Evolutionary conservation across 306 rosid genomes (phyloP).

Genomic region (Phaseolus lunatus): DNA sequence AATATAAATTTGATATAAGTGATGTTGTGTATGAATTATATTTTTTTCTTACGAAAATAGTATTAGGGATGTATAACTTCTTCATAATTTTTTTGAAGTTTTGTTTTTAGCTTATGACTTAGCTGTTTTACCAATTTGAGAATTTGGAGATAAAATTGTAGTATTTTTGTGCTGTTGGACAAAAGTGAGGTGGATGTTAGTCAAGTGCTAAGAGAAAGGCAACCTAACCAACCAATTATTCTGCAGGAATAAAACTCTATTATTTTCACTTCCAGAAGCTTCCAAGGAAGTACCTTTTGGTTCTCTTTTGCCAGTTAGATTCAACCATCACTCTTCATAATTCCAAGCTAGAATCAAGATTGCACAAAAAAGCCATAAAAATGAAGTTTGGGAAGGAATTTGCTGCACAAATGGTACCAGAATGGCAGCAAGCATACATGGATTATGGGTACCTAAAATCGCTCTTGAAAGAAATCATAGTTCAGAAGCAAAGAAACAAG

Average conservation of each 20-base stretch:
- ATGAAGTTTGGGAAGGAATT: conserved; percentile 85
- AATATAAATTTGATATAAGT: too few species aligned
- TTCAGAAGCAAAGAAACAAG: conserved; percentile 32
- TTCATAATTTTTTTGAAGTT: too few species aligned
- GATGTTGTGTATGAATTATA: too few species aligned
- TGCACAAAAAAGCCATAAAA: neutral
- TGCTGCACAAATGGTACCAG: conserved; percentile 72
- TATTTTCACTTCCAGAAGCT: neutral
- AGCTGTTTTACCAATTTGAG: too few species aligned
- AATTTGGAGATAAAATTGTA: too few species aligned
- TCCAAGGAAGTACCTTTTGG: neutral
- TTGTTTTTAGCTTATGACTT: too few species aligned
- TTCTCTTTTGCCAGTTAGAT: neutral
- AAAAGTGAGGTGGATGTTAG: too few species aligned
- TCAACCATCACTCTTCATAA: neutral
- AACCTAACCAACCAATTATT: neutral
- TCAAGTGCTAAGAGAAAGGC: too few species aligned
- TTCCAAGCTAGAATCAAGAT: neutral
- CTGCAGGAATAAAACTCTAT: neutral
- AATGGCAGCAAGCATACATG: conserved; percentile 85
- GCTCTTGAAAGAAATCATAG: conserved; percentile 57
- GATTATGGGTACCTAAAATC: conserved; percentile 58
- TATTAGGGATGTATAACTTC: too few species aligned
- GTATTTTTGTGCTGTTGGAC: too few species aligned
- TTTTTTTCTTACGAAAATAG: too few species aligned